phyloP scores from a whole-genome alignment of 2,329 filamentous ascomycete genomes.

The Fusarium haematococcum region DNA sequence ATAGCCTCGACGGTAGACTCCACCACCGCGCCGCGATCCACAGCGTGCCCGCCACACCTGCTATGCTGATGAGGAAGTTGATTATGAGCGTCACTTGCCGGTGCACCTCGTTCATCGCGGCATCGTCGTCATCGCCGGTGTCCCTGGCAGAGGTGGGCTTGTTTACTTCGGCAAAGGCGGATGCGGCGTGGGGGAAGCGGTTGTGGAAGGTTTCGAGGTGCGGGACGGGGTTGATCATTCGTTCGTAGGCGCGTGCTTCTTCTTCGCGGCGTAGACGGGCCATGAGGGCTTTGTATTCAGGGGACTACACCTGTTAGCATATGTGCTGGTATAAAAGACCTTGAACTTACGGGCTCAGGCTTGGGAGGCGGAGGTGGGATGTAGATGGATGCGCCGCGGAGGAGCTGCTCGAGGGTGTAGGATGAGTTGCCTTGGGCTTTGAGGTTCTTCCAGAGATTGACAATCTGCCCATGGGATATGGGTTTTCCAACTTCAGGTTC shows the following conservation, averaged over 20 bases:
- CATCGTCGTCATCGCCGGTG: conserved; percentile 67
- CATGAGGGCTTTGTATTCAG: conserved; percentile 91
- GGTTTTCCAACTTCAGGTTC: conserved; percentile 70
- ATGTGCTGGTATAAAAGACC: background rate
- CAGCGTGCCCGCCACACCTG: conserved; percentile 80
- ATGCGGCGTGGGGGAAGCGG: conserved; percentile 67
- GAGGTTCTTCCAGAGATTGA: conserved; percentile 70
- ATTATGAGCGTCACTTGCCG: conserved; percentile 86
- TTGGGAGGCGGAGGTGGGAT: conserved; percentile 84
- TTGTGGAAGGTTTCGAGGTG: conserved; percentile 69
- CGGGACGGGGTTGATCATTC: conserved; percentile 75
- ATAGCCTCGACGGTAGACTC: conserved; percentile 76
- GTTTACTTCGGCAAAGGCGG: conserved; percentile 67
- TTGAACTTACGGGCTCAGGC: conserved; percentile 74
- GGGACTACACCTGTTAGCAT: conserved; percentile 62
- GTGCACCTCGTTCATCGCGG: conserved; percentile 79
- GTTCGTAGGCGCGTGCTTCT: conserved; percentile 84
- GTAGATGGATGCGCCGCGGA: conserved; percentile 80
- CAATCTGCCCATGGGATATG: conserved; percentile 77
- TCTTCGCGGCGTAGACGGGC: conserved; percentile 83
- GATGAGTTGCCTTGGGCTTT: conserved; percentile 48
- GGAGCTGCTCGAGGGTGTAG: conserved; percentile 74
- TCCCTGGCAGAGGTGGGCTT: conserved; percentile 59
- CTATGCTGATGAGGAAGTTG: conserved; percentile 89
- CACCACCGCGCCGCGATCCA: conserved; percentile 85